Percentiles rank a stretch among this genome's conserved stretches.
These are phyloP conservation scores for Boletus tylopilopsis DNA, from an alignment of 768 basidiomycete genomes.

Conservation along the genomic window DNA sequence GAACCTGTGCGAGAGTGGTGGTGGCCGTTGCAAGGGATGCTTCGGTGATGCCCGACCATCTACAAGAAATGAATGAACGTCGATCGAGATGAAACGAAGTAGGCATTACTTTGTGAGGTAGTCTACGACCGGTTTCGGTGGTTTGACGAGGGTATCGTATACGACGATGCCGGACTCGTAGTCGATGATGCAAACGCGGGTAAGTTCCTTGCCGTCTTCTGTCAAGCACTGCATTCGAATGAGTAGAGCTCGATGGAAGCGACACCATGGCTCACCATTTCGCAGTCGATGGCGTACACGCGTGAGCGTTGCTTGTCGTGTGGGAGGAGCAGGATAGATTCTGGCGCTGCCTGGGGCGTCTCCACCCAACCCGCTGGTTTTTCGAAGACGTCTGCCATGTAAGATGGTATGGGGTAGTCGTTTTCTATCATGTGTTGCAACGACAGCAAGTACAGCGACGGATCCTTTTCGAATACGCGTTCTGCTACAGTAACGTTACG, in stretches of 20 bases:
- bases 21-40: constrained; percentile 64
- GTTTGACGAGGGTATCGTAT: constrained; percentile 90
- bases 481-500: constrained; percentile 43
- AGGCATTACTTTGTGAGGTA: constrained; percentile 80
- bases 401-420: constrained; percentile 86
- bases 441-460: constrained; percentile 69
- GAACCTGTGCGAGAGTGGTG: constrained; percentile 77
- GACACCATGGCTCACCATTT: constrained; percentile 67
- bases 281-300: constrained; percentile 90
- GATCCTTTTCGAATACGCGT: constrained; percentile 56
- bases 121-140: constrained; percentile 77
- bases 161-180: constrained; percentile 65
- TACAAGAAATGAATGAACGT: constrained; percentile 23
- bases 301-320: constrained; percentile 36
- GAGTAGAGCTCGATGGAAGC: neutral
- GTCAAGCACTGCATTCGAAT: constrained; percentile 65
- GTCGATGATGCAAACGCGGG: constrained; percentile 83
- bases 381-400: constrained; percentile 69
- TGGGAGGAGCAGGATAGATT: constrained; percentile 30
- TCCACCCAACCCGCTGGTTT: constrained; percentile 77
- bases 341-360: constrained; percentile 51
- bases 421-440: constrained; percentile 91
- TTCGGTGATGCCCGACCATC: constrained; percentile 93
- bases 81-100: too few species aligned
- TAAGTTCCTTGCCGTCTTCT: constrained; percentile 85